Base-by-base conservation (phyloP, 163 green algal genomes). In the Scenedesmus sp. region DNA sequence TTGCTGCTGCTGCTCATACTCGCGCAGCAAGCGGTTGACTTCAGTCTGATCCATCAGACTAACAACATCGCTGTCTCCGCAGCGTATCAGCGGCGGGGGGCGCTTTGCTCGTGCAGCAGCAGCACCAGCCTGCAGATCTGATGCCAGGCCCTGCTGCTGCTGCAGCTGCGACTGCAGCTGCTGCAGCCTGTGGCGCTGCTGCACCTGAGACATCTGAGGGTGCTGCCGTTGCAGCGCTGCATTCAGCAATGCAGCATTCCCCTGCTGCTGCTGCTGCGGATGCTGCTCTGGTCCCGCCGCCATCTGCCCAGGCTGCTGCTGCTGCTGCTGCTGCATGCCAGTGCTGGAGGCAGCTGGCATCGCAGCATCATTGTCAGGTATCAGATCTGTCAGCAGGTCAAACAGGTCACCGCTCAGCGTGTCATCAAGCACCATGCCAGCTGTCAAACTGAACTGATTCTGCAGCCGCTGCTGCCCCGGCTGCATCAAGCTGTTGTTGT, bases 1-100 rank as follows among this genome's bases (percentile, higher is more conserved):
- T 55, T 76, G 70, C 20, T 90, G 86, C 87, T 91, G 87, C 67
- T 55, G 15, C 57, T 91, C 59, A 64, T 91, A 62, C 54, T 91
- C 70, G 3, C 4, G 74, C 87, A 91, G 87, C n/a, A 91, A 13
- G 20, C 79, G 46, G 4, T 7, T 64, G 2, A 91, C 87, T 23
- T 91, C 87, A 15, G 59, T 20, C 46, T 91, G 87, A 62, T 91
- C 87, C 76, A 91, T 79, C 4, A 91, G 87, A 12, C n/a, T 81
- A 4, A 91, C 23, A 7, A 91, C 26, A 76, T 91, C 87, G 79
- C 74, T 87, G 76, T 91, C 87, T 55, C 87, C 87, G 64, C 87
- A 91, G 55, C 87, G 67, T 5, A 91, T 87, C 87, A 91, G 70
- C 52, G 87, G 87, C 2, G 87, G 34, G 16, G 87, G 87, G 5